These are phyloP conservation scores for Triticum urartu DNA, from an alignment of 176 grass and related monocot species.

Conservation along the genomic window DNA sequence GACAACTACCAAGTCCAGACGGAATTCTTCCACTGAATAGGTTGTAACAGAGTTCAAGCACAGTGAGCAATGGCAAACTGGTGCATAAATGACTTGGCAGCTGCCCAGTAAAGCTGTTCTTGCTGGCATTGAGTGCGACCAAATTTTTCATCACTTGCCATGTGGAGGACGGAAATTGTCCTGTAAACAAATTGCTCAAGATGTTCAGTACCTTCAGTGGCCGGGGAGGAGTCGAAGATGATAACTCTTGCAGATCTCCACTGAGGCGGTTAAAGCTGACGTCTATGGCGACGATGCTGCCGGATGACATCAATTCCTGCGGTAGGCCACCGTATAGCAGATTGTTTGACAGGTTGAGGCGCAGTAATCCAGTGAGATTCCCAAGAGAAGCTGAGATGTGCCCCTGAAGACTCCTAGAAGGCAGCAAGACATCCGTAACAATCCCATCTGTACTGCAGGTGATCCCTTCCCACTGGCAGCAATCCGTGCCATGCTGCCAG, in stretches of 20 bases:
- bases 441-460: neutral
- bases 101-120: constrained; percentile 38
- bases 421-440: neutral
- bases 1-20: neutral
- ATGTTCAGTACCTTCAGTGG: constrained; percentile 46
- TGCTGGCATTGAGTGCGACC: constrained; percentile 30
- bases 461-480: constrained; percentile 53
- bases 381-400: neutral
- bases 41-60: constrained; percentile 33
- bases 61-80: neutral
- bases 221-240: neutral
- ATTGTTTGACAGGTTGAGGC: constrained; percentile 33
- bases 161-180: constrained; percentile 5
- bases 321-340: neutral
- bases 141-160: constrained; percentile 14
- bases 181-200: constrained; percentile 42
- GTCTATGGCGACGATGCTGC: neutral
- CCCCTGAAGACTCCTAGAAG: neutral
- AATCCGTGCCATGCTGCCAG: constrained; percentile 28
- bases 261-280: constrained; percentile 37
- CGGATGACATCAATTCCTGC: neutral
- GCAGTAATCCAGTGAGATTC: neutral
- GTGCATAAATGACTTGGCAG: constrained; percentile 29
- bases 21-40: neutral
- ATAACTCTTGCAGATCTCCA: neutral